These are phyloP conservation scores for Fibroporia radiculosa DNA, from an alignment of 768 basidiomycete genomes.

Conservation along the genomic window DNA sequence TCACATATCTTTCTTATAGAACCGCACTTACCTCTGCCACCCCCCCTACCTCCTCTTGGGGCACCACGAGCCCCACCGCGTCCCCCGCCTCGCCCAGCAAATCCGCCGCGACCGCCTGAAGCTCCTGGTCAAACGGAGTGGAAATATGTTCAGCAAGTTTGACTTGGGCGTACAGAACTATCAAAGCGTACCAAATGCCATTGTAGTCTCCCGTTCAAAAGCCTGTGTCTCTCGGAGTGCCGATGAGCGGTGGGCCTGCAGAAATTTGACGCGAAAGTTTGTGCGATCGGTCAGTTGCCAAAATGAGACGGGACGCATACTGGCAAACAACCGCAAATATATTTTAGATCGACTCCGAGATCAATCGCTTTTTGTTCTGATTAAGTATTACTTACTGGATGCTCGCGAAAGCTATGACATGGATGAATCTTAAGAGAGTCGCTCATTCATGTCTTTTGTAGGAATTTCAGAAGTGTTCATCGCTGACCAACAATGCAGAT, in stretches of 20 bases:
- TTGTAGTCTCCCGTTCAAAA: conserved; percentile 6
- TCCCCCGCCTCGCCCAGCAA: conserved; percentile 23
- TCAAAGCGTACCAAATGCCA: conserved; percentile 25
- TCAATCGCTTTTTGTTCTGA: too few species aligned
- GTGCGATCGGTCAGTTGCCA: conserved; percentile 1
- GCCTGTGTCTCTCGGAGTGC: conserved; percentile 3
- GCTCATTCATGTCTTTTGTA: too few species aligned
- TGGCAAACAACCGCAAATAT: conserved; percentile 4
- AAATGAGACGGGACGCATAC: background rate
- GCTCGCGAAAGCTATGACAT: too few species aligned
- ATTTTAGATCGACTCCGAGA: too few species aligned
- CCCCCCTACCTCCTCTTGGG: conserved; percentile 22
- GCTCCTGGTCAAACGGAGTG: conserved; percentile 27
- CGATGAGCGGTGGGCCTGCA: conserved; percentile 1
- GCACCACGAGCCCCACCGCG: conserved; percentile 16
- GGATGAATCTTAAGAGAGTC: too few species aligned
- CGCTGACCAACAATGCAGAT: too few species aligned
- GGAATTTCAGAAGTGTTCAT: too few species aligned
- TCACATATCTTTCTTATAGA: conserved; percentile 21
- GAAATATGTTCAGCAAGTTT: background rate
- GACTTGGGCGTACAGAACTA: background rate
- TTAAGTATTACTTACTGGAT: too few species aligned
- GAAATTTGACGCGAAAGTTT: conserved; percentile 14
- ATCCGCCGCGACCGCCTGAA: conserved; percentile 66
- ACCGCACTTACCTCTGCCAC: conserved; percentile 27